phyloP scores from a whole-genome alignment of 129 eudicot species.

The Artemisia tridentata region DNA sequence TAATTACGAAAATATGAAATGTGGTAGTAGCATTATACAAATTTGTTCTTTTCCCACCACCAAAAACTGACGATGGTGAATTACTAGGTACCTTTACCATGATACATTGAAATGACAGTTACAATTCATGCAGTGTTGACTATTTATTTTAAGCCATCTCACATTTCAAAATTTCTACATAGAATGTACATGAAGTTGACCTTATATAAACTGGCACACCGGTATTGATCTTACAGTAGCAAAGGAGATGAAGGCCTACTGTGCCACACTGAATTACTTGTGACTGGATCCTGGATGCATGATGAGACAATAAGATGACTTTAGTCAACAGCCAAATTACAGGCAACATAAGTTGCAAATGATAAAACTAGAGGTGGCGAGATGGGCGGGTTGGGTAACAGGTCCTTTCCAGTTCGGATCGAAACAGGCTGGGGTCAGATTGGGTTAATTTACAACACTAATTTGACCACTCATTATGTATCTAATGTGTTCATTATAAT shows the following conservation, averaged over 20 bases:
- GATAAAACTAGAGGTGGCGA: conserved; percentile 10
- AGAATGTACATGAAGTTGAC: background rate
- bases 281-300: conserved; percentile 79
- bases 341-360: conserved; percentile 4
- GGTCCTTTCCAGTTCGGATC: too few species aligned
- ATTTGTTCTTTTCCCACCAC: background rate
- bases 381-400: background rate
- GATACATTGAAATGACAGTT: too few species aligned
- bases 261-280: conserved; percentile 81
- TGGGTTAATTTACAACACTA: too few species aligned
- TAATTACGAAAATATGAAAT: too few species aligned
- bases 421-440: too few species aligned
- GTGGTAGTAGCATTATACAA: background rate
- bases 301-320: conserved; percentile 18
- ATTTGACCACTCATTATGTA: too few species aligned
- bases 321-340: background rate
- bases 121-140: too few species aligned
- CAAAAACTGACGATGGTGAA: too few species aligned
- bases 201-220: conserved; percentile 5
- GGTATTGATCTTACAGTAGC: conserved; percentile 67
- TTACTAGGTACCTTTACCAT: too few species aligned
- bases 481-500: too few species aligned
- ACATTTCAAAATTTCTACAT: background rate
- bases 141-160: too few species aligned
- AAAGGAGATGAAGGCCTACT: conserved; percentile 72